These are phyloP conservation scores for Globisporangium irregulare DNA, from an alignment of 352 stramenopile genomes.

Conservation along the genomic window DNA sequence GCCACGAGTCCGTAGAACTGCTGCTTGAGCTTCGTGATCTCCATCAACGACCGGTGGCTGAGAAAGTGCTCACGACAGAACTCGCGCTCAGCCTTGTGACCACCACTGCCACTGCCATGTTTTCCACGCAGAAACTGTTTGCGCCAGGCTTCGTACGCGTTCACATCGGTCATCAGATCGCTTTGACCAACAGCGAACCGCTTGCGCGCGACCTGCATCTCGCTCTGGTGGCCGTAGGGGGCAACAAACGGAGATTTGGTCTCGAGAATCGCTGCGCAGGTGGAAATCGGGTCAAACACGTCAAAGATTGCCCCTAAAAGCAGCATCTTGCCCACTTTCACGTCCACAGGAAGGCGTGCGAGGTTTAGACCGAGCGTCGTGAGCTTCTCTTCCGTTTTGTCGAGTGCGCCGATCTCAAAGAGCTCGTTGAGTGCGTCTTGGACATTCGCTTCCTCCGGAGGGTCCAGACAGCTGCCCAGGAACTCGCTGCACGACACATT, in stretches of 20 bases:
- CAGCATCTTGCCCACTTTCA: conserved; percentile 96
- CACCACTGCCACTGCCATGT: not conserved
- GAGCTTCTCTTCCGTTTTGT: conserved; percentile 59
- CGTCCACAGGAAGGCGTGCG: conserved; percentile 94
- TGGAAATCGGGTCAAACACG: conserved; percentile 73
- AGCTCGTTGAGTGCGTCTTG: conserved; percentile 90
- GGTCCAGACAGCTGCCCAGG: conserved; percentile 89
- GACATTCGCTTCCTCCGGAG: conserved; percentile 86
- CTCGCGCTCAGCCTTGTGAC: conserved; percentile 40
- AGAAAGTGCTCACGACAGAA: conserved; percentile 77
- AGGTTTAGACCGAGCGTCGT: conserved; percentile 94
- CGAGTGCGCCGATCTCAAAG: conserved; percentile 85
- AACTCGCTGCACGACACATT: conserved; percentile 82
- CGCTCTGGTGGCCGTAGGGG: conserved; percentile 61
- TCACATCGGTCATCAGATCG: conserved; percentile 76
- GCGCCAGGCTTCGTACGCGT: conserved; percentile 70
- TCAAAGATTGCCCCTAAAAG: conserved; percentile 94
- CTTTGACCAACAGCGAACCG: conserved; percentile 56
- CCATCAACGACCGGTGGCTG: conserved; percentile 47
- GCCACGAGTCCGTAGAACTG: conserved; percentile 68
- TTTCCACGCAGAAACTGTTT: conserved; percentile 16
- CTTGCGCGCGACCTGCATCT: conserved; percentile 63
- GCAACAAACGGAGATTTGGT: conserved; percentile 83
- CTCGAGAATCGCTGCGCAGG: conserved; percentile 71
- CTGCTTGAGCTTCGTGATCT: conserved; percentile 74